phyloP scores from a whole-genome alignment of 805 yeast genomes.

The Ogataea methylovora region DNA sequence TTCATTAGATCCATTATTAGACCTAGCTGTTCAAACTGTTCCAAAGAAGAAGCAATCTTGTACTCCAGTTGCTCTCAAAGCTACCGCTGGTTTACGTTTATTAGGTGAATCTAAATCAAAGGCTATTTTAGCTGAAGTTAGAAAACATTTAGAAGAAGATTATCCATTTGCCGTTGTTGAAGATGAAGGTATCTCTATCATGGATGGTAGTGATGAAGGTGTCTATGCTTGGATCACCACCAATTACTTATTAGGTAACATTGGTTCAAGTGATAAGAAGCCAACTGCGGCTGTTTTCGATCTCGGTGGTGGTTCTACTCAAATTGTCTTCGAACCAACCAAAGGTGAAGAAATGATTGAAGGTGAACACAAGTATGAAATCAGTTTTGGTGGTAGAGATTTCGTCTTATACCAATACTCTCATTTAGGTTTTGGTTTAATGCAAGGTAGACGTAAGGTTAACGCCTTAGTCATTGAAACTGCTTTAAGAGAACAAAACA shows the following conservation, averaged over 20 bases:
- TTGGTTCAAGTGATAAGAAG: constrained; percentile 65
- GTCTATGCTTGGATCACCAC: constrained; percentile 98
- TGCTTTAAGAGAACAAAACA: constrained; percentile 28
- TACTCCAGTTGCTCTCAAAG: constrained; percentile 94
- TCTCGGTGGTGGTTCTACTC: constrained; percentile 98
- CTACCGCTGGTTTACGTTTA: constrained; percentile 92
- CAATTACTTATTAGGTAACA: constrained; percentile 87
- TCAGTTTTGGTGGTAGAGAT: constrained; percentile 73
- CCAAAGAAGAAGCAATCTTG: constrained; percentile 70
- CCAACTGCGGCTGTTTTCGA: constrained; percentile 98
- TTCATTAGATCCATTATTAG: constrained; percentile 78
- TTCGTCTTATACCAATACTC: constrained; percentile 87
- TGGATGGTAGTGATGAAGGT: constrained; percentile 97
- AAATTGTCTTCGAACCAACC: constrained; percentile 93
- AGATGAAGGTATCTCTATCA: constrained; percentile 81
- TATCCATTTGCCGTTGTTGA: constrained; percentile 91
- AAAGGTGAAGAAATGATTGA: constrained; percentile 59
- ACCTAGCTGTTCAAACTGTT: constrained; percentile 66
- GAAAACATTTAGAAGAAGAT: constrained; percentile 62
- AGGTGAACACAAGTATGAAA: constrained; percentile 76
- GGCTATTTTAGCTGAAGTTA: constrained; percentile 70
- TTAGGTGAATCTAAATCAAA: constrained; percentile 70
- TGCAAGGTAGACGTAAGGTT: constrained; percentile 85
- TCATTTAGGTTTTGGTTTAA: constrained; percentile 92
- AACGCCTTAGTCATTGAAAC: constrained; percentile 56